Evolutionary conservation across 495 filamentous ascomycete species (phyloP).

Genomic region (Tuber brumale): DNA sequence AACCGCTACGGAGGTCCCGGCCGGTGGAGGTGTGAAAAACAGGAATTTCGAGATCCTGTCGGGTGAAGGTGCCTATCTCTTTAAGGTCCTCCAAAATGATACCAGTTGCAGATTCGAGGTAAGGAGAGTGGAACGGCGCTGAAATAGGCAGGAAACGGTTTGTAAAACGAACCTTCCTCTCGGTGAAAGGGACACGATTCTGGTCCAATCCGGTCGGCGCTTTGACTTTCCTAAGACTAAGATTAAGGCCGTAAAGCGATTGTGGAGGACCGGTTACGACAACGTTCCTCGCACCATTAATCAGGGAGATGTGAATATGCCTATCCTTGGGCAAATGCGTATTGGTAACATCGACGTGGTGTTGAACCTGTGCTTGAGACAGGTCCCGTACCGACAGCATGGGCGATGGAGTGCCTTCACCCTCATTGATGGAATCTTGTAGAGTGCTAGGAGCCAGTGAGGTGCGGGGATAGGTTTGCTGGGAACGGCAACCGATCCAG

Average conservation of each 20-base stretch:
- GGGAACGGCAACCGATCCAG: constrained; percentile 98
- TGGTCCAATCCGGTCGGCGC: constrained; percentile 94
- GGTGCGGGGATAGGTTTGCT: constrained; percentile 92
- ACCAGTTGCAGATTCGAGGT: constrained; percentile 69
- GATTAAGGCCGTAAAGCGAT: constrained; percentile 90
- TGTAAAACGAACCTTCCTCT: constrained; percentile 91
- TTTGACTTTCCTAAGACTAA: constrained; percentile 90
- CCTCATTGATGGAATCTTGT: constrained; percentile 90
- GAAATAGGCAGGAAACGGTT: constrained; percentile 97
- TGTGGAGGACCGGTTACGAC: constrained; percentile 94
- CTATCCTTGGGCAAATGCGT: constrained; percentile 85
- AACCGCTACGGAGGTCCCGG: constrained; percentile 63
- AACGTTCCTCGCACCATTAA: constrained; percentile 94
- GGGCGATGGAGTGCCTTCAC: constrained; percentile 87
- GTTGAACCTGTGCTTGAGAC: constrained; percentile 72
- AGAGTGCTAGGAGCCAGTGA: constrained; percentile 84
- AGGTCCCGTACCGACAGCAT: constrained; percentile 98
- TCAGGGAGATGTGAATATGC: constrained; percentile 88
- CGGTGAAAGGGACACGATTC: constrained; percentile 85
- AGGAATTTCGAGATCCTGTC: constrained; percentile 62
- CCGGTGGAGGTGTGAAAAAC: constrained; percentile 85
- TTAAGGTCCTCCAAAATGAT: constrained; percentile 80
- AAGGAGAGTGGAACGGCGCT: constrained; percentile 94
- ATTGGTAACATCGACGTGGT: constrained; percentile 92
- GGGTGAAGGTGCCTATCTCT: constrained; percentile 62